A percentile compares a stretch with the other conserved stretches of the same genome.
These are phyloP conservation scores for Naegleria gruberi DNA, from an alignment of 208 protist species.

Conservation along the genomic window DNA sequence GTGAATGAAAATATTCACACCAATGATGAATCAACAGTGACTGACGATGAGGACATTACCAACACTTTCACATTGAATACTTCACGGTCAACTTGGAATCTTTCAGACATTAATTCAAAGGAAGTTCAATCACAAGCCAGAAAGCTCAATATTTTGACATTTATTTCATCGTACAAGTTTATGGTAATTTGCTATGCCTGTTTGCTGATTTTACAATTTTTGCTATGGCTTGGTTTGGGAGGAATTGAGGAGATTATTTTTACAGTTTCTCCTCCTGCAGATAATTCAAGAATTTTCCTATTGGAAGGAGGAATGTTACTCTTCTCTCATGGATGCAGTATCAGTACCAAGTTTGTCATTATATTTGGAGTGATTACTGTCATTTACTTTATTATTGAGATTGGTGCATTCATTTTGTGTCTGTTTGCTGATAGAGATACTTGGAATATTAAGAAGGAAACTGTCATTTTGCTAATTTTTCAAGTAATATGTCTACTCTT, in stretches of 20 bases:
- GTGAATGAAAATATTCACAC: neutral
- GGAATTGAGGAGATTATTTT: neutral
- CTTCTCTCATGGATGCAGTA: neutral
- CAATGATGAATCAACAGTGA: neutral
- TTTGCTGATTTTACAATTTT: neutral
- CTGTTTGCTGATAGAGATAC: neutral
- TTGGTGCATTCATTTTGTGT: neutral
- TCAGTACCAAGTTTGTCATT: neutral
- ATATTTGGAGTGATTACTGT: neutral
- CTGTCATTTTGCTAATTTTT: neutral
- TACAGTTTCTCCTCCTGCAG: neutral
- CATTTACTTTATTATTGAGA: neutral
- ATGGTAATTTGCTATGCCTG: neutral
- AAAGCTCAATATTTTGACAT: neutral
- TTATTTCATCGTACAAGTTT: neutral
- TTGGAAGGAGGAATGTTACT: neutral
- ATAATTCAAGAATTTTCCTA: neutral
- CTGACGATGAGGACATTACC: neutral
- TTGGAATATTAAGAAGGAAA: neutral
- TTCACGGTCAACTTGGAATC: neutral
- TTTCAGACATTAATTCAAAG: neutral
- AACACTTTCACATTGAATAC: neutral
- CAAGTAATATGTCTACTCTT: neutral
- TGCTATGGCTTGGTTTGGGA: neutral
- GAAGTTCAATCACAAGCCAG: neutral